A percentile compares a stretch with the other conserved stretches of the same genome.
Evolutionary conservation across 805 yeast genomes (phyloP).

Genomic region (Lipomyces orientalis): DNA sequence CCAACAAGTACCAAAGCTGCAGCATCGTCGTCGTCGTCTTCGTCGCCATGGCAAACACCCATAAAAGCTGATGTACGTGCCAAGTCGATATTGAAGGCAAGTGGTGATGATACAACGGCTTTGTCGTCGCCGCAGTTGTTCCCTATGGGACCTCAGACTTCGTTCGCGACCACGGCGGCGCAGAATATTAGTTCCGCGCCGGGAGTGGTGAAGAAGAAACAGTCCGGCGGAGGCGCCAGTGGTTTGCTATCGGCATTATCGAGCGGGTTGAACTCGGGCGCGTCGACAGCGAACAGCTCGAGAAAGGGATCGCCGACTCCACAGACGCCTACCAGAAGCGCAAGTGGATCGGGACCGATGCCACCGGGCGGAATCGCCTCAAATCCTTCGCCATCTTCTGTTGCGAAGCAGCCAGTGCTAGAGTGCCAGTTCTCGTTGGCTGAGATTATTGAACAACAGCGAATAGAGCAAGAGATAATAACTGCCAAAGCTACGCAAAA

Average conservation of each 20-base stretch:
- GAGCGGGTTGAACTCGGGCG: neutral
- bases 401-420: slow-evolving; percentile 8
- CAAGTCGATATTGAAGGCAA: slow-evolving; percentile 6
- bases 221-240: neutral
- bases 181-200: slow-evolving; percentile 2
- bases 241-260: slow-evolving; percentile 7
- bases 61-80: slow-evolving; percentile 12
- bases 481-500: slow-evolving; percentile 44
- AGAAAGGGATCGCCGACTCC: slow-evolving; percentile 7
- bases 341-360: neutral
- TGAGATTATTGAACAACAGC: slow-evolving; percentile 42
- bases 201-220: neutral
- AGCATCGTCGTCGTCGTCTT: slow-evolving; percentile 7
- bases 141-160: slow-evolving; percentile 34
- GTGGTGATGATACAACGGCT: neutral
- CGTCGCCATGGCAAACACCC: slow-evolving; percentile 34
- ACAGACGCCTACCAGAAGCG: neutral
- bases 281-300: slow-evolving; percentile 9
- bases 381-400: neutral
- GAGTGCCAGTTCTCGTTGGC: slow-evolving; percentile 30
- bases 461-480: slow-evolving; percentile 51
- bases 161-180: slow-evolving; percentile 37
- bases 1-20: neutral
- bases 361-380: neutral
- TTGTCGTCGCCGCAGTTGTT: slow-evolving; percentile 16